Conservation (phyloP, 2,329 filamentous ascomycete genomes). For the Aureobasidium sp. region DNA sequence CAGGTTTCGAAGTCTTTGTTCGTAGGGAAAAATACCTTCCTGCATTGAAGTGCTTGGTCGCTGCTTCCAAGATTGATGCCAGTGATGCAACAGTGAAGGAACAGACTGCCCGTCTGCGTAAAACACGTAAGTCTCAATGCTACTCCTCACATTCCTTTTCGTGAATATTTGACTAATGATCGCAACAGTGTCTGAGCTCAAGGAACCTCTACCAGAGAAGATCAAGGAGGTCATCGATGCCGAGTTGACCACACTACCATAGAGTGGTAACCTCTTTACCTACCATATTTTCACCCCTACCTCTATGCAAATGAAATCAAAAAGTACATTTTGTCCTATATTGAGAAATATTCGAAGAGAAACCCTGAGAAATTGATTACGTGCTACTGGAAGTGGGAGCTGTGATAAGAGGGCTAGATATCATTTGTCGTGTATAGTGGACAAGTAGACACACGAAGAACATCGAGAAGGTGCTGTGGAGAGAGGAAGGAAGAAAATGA, state of each 20-base stretch:
- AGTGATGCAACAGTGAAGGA: conserved; percentile 67
- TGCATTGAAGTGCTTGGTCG: conserved; percentile 76
- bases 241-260: conserved; percentile 40
- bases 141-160: too few relatives aligned
- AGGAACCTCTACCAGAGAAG: conserved; percentile 56
- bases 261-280: background rate
- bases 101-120: conserved; percentile 63
- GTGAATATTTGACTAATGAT: conserved; percentile 4
- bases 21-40: conserved; percentile 80
- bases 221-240: conserved; percentile 61
- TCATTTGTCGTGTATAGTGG: too few relatives aligned
- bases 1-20: conserved; percentile 85
- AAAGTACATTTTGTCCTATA: background rate
- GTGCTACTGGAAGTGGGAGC: too few relatives aligned
- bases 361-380: too few relatives aligned
- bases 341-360: too few relatives aligned
- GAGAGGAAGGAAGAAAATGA: background rate
- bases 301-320: background rate
- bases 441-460: too few relatives aligned
- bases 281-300: background rate
- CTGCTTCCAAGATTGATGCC: conserved; percentile 61
- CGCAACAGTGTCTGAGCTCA: conserved; percentile 34
- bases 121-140: conserved; percentile 37
- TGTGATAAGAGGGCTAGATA: too few relatives aligned
- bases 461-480: background rate